Percentiles rank a stretch among this genome's conserved stretches.
These are phyloP conservation scores for Stipa capillata DNA, from an alignment of 176 grass and related monocot species.

Conservation along the genomic window DNA sequence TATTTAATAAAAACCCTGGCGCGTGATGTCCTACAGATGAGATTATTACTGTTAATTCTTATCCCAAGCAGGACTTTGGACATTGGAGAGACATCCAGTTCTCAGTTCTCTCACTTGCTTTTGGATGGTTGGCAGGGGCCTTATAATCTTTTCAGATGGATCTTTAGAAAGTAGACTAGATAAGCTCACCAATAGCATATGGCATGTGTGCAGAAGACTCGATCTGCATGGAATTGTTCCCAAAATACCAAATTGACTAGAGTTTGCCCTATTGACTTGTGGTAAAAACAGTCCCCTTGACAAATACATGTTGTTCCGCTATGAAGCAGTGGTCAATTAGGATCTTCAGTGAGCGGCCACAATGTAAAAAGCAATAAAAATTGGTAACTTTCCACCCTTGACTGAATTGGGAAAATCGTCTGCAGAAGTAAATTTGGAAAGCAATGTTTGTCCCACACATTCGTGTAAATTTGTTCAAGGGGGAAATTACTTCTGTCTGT, in stretches of 20 bases:
- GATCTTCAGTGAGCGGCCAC: background rate
- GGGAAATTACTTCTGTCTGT: background rate
- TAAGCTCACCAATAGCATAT: background rate
- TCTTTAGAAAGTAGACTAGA: background rate
- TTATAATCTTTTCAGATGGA: background rate
- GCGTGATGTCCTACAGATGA: background rate
- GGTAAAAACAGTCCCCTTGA: background rate
- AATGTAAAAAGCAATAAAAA: too few relatives aligned
- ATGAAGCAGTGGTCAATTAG: background rate
- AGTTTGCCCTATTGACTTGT: background rate
- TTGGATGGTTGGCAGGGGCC: background rate
- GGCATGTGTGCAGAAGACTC: background rate
- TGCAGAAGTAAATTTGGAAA: background rate
- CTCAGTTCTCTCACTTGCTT: background rate
- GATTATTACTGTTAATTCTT: background rate
- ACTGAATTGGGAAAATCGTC: background rate
- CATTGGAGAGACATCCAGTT: background rate
- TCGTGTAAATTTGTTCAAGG: background rate
- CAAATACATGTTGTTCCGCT: background rate
- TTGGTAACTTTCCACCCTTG: background rate
- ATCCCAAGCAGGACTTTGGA: background rate
- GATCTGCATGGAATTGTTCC: background rate
- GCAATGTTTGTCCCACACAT: background rate
- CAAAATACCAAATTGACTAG: background rate
- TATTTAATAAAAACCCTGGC: background rate